These are phyloP conservation scores for Alternaria brassicicola DNA, from an alignment of 2,329 filamentous ascomycete species.

Conservation along the genomic window DNA sequence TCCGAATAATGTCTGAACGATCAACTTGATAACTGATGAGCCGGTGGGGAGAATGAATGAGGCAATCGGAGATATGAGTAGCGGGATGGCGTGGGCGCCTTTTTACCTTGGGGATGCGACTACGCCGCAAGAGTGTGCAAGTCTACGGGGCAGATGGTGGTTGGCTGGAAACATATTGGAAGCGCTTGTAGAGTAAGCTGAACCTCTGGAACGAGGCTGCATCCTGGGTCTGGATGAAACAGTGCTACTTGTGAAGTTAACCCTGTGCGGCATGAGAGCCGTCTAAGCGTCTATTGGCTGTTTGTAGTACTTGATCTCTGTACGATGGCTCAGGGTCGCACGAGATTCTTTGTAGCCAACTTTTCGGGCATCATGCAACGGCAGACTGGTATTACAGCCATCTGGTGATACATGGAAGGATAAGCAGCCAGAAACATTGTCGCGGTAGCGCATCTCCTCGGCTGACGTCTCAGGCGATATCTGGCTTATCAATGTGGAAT, in stretches of 20 bases:
- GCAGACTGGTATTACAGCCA: not conserved
- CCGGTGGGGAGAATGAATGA: too few relatives aligned
- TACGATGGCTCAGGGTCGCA: not conserved
- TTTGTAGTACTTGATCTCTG: not conserved
- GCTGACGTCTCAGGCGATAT: not conserved
- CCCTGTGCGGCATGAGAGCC: too few relatives aligned
- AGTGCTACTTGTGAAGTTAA: not conserved
- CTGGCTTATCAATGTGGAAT: not conserved
- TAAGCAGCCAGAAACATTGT: not conserved
- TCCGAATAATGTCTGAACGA: not conserved
- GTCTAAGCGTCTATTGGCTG: not conserved
- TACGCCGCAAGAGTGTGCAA: not conserved
- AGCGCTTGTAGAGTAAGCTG: not conserved
- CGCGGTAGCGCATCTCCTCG: not conserved
- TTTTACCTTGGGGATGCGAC: not conserved
- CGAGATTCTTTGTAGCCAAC: not conserved
- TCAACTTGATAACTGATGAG: not conserved
- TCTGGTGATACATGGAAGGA: not conserved
- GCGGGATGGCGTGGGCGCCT: too few relatives aligned
- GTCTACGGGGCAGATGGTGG: not conserved
- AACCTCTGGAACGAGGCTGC: not conserved
- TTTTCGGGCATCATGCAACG: not conserved
- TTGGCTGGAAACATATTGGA: not conserved
- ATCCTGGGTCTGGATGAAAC: not conserved
- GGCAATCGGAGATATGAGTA: not conserved